These are phyloP conservation scores for Suzukiozyma palmioleophila DNA, from an alignment of 1,139 yeast genomes.

Conservation along the genomic window DNA sequence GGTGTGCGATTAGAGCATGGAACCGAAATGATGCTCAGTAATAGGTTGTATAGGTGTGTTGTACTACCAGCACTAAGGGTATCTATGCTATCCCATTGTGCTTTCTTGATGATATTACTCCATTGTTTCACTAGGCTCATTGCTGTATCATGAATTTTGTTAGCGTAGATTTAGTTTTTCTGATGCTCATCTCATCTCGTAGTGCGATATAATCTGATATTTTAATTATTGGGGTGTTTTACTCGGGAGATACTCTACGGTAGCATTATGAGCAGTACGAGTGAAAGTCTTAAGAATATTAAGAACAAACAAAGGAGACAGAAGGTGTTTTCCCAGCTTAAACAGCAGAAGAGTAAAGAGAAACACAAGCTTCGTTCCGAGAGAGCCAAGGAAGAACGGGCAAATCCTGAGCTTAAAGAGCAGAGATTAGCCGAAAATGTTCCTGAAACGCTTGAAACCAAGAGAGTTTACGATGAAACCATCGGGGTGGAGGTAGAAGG, in stretches of 20 bases:
- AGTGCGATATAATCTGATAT: neutral
- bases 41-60: neutral
- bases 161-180: neutral
- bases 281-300: constrained; percentile 43
- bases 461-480: constrained; percentile 89
- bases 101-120: neutral
- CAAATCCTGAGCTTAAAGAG: constrained; percentile 75
- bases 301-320: constrained; percentile 79
- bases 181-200: constrained; percentile 1
- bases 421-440: constrained; percentile 76
- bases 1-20: neutral
- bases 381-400: constrained; percentile 79
- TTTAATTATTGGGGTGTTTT: neutral
- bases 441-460: constrained; percentile 84
- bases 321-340: constrained; percentile 68
- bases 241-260: neutral
- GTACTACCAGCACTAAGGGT: neutral
- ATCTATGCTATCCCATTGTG: constrained; percentile 1
- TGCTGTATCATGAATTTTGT: neutral
- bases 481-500: constrained; percentile 72
- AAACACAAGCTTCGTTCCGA: constrained; percentile 72
- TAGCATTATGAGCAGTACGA: constrained; percentile 14
- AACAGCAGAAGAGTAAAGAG: constrained; percentile 69
- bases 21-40: neutral
- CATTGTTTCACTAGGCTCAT: neutral